Conservation (phyloP, 2,329 filamentous ascomycete species). For the Curvularia lunata region DNA sequence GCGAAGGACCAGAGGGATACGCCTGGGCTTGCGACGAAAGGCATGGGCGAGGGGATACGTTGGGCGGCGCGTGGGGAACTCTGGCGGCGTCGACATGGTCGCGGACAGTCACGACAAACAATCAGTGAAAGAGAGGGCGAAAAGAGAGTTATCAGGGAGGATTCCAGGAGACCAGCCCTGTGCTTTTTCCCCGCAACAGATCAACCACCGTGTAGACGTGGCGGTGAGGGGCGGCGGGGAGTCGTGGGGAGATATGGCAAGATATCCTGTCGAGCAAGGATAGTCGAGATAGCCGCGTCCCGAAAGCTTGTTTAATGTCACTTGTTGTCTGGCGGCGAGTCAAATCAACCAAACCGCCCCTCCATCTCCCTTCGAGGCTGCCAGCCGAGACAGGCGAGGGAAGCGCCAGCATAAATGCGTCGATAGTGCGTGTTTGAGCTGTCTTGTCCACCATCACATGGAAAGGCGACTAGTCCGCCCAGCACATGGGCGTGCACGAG, state of each 20-base stretch:
- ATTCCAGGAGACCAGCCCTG: background rate
- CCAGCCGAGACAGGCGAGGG: background rate
- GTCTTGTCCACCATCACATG: conserved; percentile 16
- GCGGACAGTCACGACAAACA: background rate
- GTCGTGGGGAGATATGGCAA: conserved; percentile 13
- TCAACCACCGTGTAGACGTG: background rate
- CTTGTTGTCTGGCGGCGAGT: background rate
- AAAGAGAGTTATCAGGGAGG: background rate
- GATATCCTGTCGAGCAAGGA: conserved; percentile 10
- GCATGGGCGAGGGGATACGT: conserved; percentile 56
- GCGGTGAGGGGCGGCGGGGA: conserved; percentile 9
- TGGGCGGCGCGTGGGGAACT: conserved; percentile 36
- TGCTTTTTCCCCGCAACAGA: conserved; percentile 11
- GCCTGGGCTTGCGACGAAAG: conserved; percentile 56
- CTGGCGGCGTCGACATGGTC: conserved; percentile 16
- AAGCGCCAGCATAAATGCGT: conserved; percentile 1
- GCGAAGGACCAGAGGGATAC: conserved; percentile 68
- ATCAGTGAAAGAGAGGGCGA: background rate
- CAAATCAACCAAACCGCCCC: background rate
- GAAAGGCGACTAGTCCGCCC: background rate
- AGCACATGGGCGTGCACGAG: conserved; percentile 8
- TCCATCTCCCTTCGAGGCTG: background rate
- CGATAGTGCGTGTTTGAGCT: background rate
- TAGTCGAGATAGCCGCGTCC: conserved; percentile 3
- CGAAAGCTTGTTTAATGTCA: conserved; percentile 8